A percentile compares a stretch with the other conserved stretches of the same genome.
phyloP scores from a whole-genome alignment of 495 filamentous ascomycete species.

The Parachaetomium inaequale region DNA sequence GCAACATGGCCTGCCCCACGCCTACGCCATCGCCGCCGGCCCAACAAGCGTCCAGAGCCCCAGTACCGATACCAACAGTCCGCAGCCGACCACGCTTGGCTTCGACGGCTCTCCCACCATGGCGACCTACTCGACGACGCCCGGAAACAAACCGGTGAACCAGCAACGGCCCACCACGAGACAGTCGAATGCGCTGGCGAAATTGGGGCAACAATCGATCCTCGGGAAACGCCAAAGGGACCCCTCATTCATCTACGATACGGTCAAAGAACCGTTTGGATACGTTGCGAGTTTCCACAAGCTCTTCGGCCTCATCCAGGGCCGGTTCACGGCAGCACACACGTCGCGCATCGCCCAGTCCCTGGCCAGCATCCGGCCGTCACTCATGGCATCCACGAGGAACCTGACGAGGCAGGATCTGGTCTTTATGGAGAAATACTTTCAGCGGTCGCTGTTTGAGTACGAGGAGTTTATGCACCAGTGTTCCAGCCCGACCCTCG shows the following conservation, averaged over 20 bases:
- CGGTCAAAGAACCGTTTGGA: slow-evolving; percentile 82
- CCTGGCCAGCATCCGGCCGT: slow-evolving; percentile 82
- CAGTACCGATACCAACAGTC: slow-evolving; percentile 50
- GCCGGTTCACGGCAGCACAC: slow-evolving; percentile 66
- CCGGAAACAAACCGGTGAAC: slow-evolving; percentile 28
- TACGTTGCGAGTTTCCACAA: slow-evolving; percentile 89
- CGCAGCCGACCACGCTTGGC: slow-evolving; percentile 41
- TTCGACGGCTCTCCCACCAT: slow-evolving; percentile 48
- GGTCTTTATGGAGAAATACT: slow-evolving; percentile 95
- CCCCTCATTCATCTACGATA: slow-evolving; percentile 80
- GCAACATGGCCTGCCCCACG: slow-evolving; percentile 50
- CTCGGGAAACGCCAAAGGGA: slow-evolving; percentile 57
- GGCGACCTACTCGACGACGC: slow-evolving; percentile 34
- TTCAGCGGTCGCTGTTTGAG: slow-evolving; percentile 87
- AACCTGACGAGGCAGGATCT: slow-evolving; percentile 81
- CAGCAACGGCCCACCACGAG: slow-evolving; percentile 38
- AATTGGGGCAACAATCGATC: slow-evolving; percentile 46
- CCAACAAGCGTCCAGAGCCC: slow-evolving; percentile 48
- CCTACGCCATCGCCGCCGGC: slow-evolving; percentile 48
- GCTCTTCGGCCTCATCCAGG: slow-evolving; percentile 74
- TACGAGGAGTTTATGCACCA: slow-evolving; percentile 89
- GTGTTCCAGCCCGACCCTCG: slow-evolving; percentile 83
- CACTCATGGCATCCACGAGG: slow-evolving; percentile 83
- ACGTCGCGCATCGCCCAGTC: slow-evolving; percentile 78
- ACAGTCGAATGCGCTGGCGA: slow-evolving; percentile 37